These are phyloP conservation scores for Cenococcum geophilum DNA, from an alignment of 495 filamentous ascomycete genomes.

Conservation along the genomic window DNA sequence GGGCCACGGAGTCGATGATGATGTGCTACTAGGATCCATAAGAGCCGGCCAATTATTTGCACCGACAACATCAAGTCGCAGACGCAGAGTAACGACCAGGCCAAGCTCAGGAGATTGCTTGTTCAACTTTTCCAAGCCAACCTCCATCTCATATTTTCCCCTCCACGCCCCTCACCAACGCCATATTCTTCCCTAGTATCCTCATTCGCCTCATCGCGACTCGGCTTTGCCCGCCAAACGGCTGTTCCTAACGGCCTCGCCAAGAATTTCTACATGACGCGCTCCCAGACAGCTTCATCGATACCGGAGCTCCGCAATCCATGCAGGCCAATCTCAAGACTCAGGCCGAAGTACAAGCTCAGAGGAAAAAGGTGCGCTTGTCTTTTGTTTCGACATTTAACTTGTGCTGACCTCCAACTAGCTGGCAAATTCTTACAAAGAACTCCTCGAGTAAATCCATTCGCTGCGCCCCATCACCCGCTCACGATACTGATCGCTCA, in stretches of 20 bases:
- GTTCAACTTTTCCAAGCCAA: too few species aligned
- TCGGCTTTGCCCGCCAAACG: neutral
- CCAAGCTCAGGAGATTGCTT: neutral
- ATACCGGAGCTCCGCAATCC: constrained; percentile 22
- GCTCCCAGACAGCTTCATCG: constrained; percentile 6
- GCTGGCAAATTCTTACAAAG: constrained; percentile 95
- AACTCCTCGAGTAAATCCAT: constrained; percentile 77
- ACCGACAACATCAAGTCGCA: too few species aligned
- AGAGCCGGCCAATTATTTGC: too few species aligned
- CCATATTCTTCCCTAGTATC: neutral
- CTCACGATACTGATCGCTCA: constrained; percentile 20
- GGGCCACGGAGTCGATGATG: too few species aligned
- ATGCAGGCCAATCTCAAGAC: constrained; percentile 30
- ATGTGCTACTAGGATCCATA: too few species aligned
- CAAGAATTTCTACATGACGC: constrained; percentile 22
- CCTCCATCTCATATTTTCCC: too few species aligned
- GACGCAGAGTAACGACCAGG: neutral
- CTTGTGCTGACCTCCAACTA: constrained; percentile 39
- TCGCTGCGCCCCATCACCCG: constrained; percentile 3
- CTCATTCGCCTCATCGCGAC: constrained; percentile 1
- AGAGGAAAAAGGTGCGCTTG: constrained; percentile 75
- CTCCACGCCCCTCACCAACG: too few species aligned
- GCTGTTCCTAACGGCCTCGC: neutral
- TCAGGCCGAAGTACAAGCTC: constrained; percentile 83
- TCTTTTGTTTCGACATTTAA: constrained; percentile 11